phyloP scores from a whole-genome alignment of 139 green algal genomes.

The Chlamydomonas sp. region DNA sequence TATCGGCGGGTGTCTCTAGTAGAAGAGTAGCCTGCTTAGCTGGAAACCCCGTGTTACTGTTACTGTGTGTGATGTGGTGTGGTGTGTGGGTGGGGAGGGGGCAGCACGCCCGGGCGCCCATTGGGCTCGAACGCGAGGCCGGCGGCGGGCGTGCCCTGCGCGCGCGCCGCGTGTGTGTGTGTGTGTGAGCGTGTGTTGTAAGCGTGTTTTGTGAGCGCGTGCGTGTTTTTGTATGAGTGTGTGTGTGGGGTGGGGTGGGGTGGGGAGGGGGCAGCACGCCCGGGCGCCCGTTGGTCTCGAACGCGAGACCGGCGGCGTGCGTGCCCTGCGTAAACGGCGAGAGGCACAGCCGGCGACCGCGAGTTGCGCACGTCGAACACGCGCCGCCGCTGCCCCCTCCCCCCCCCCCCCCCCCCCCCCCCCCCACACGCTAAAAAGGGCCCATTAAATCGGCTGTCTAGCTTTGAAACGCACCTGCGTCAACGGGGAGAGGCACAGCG shows the following conservation, averaged over 20 bases:
- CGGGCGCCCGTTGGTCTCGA: constrained; percentile 21
- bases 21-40: too few relatives aligned
- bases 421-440: constrained; percentile 26
- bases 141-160: not conserved
- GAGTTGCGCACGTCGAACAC: not conserved
- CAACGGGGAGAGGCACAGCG: not conserved
- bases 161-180: too few relatives aligned
- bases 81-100: too few relatives aligned
- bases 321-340: not conserved
- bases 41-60: too few relatives aligned
- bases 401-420: not conserved
- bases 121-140: constrained; percentile 15
- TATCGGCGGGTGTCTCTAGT: too few relatives aligned
- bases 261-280: constrained; percentile 16
- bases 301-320: not conserved
- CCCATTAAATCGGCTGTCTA: constrained; percentile 53
- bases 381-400: not conserved
- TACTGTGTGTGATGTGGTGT: too few relatives aligned
- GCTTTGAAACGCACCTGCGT: too few relatives aligned
- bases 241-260: too few relatives aligned
- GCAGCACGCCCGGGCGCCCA: constrained; percentile 21
- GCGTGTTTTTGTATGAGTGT: too few relatives aligned
- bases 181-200: too few relatives aligned
- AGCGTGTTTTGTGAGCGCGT: too few relatives aligned
- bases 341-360: not conserved